These are phyloP conservation scores for Primulina tabacum DNA, from an alignment of 257 asterid species.

Conservation along the genomic window DNA sequence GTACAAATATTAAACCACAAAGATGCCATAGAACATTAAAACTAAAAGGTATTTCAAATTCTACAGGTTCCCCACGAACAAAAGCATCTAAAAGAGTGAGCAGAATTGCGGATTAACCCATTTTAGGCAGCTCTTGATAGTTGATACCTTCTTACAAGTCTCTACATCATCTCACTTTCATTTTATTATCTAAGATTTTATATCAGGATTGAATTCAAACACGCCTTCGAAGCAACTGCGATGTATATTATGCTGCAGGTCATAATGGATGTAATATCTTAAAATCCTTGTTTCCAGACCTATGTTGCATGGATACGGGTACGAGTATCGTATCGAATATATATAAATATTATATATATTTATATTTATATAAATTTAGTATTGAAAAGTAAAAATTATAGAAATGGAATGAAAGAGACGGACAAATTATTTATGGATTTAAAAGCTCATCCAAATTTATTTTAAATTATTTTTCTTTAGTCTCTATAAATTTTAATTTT, in stretches of 20 bases:
- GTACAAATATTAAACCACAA: constrained; percentile 16
- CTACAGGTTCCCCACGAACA: constrained; percentile 4
- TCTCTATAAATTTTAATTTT: too few species aligned
- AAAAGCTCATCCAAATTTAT: too few species aligned
- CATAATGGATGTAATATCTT: not conserved
- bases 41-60: constrained; percentile 1
- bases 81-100: constrained; percentile 1
- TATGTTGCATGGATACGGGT: too few species aligned
- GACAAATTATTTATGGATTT: too few species aligned
- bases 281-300: not conserved
- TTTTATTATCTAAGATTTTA: not conserved
- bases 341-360: too few species aligned
- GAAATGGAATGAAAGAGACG: too few species aligned
- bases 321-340: too few species aligned
- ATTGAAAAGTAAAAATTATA: too few species aligned
- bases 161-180: not conserved
- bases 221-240: not conserved
- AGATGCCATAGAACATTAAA: not conserved
- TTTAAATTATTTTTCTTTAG: too few species aligned
- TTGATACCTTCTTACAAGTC: not conserved
- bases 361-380: too few species aligned
- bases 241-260: not conserved
- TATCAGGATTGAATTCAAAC: not conserved
- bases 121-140: not conserved
- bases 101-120: not conserved